Conservation (phyloP, 1,139 yeast genomes). For the Eremothecium gossypii region DNA sequence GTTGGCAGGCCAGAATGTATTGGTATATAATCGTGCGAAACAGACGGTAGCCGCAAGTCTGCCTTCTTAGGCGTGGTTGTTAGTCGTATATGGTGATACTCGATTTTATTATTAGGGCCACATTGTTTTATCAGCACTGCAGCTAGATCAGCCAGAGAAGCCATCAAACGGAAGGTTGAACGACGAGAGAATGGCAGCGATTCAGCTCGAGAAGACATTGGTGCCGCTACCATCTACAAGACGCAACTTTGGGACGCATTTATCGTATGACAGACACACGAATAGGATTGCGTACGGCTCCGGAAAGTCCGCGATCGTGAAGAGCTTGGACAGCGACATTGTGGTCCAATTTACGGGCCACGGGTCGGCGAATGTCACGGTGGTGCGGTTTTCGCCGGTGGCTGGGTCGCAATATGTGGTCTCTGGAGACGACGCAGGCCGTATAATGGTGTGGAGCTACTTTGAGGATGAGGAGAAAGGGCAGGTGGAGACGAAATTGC, state of each 20-base stretch:
- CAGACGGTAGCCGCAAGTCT: no score
- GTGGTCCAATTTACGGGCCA: slow-evolving; percentile 64
- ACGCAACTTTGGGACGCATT: slow-evolving; percentile 58
- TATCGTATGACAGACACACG: slow-evolving; percentile 61
- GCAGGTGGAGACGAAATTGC: slow-evolving; percentile 46
- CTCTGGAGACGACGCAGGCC: slow-evolving; percentile 84
- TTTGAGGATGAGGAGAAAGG: slow-evolving; percentile 10
- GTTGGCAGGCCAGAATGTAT: no score
- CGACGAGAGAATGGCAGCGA: slow-evolving; percentile 11
- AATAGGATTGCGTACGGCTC: slow-evolving; percentile 71
- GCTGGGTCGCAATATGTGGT: slow-evolving; percentile 77
- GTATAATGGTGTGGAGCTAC: slow-evolving; percentile 79
- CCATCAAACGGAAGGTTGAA: no score
- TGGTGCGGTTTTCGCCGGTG: slow-evolving; percentile 70
- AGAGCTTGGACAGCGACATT: slow-evolving; percentile 44
- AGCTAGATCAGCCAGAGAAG: no score
- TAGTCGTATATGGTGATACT: no score
- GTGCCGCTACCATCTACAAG: slow-evolving; percentile 76
- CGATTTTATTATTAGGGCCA: no score
- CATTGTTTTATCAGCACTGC: no score
- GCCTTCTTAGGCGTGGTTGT: no score
- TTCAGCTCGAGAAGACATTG: slow-evolving; percentile 28
- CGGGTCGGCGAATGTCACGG: slow-evolving; percentile 54
- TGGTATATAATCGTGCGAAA: no score
- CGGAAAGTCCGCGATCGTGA: slow-evolving; percentile 71